phyloP scores from a whole-genome alignment of 495 filamentous ascomycete species.

The Penicillium maclennaniae region DNA sequence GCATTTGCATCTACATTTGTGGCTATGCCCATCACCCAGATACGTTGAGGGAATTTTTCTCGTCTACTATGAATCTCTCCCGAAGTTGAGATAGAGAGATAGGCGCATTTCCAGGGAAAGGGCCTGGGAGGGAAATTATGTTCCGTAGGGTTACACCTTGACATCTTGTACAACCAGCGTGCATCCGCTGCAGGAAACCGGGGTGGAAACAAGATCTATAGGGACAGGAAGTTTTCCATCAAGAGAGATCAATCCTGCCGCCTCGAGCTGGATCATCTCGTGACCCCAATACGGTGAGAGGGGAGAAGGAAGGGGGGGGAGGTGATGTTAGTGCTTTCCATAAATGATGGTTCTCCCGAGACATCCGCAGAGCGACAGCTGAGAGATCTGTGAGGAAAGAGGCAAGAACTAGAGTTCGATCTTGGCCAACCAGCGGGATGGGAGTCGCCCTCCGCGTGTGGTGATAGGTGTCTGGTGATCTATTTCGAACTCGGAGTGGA shows the following conservation, averaged over 20 bases:
- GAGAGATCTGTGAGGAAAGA: background rate
- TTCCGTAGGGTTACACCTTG: background rate
- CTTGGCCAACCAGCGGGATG: conserved; percentile 12
- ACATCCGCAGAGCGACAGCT: conserved; percentile 8
- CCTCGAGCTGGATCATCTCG: conserved; percentile 1
- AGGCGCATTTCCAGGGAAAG: background rate
- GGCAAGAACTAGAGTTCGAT: conserved; percentile 8
- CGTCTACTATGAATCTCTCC: background rate
- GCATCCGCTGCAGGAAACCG: conserved; percentile 4
- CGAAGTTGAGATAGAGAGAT: background rate
- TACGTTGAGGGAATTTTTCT: background rate
- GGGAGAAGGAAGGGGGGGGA: too few relatives aligned
- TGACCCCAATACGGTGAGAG: background rate
- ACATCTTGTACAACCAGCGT: background rate
- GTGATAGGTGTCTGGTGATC: conserved; percentile 31
- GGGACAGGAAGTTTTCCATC: background rate
- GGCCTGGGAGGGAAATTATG: background rate
- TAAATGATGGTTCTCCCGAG: conserved; percentile 13
- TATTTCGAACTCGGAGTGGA: background rate
- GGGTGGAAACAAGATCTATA: conserved; percentile 5
- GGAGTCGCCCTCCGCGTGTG: conserved; percentile 12
- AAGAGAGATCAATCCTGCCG: background rate
- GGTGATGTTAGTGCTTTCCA: too few relatives aligned
- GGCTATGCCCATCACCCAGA: background rate
- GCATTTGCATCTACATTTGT: background rate